phyloP scores from a whole-genome alignment of 2,329 filamentous ascomycete genomes.

The Colletotrichum lupini region DNA sequence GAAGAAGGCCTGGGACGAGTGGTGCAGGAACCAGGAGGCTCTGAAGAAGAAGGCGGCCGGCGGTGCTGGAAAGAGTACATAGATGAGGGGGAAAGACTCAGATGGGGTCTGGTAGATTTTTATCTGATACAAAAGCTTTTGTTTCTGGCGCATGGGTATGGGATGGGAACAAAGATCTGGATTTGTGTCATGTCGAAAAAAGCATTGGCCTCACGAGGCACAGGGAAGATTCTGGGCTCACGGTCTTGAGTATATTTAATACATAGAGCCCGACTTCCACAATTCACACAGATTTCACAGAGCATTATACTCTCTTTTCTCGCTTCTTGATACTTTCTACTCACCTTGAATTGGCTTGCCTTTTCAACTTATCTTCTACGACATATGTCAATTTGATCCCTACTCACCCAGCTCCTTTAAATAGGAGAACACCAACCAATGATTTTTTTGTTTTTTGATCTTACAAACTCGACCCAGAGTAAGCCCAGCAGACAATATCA shows the following conservation, averaged over 20 bases:
- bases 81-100: neutral
- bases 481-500: too few relatives aligned
- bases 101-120: neutral
- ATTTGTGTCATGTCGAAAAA: neutral
- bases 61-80: constrained; percentile 7
- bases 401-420: neutral
- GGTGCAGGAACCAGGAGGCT: constrained; percentile 33
- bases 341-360: neutral
- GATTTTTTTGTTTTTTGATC: neutral
- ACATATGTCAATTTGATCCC: neutral
- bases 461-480: too few relatives aligned
- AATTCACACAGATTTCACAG: neutral
- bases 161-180: neutral
- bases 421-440: neutral
- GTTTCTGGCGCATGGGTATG: neutral
- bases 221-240: neutral
- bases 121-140: neutral
- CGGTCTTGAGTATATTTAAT: neutral
- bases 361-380: neutral
- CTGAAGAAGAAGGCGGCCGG: constrained; percentile 25
- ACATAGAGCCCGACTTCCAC: neutral
- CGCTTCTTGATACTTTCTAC: neutral
- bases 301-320: neutral
- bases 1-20: constrained; percentile 34
- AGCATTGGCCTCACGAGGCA: neutral